Percentiles rank a stretch among this genome's conserved stretches.
phyloP scores from a whole-genome alignment of 225 moss, liverwort and hornwort genomes.

The Sphagnum contortum region DNA sequence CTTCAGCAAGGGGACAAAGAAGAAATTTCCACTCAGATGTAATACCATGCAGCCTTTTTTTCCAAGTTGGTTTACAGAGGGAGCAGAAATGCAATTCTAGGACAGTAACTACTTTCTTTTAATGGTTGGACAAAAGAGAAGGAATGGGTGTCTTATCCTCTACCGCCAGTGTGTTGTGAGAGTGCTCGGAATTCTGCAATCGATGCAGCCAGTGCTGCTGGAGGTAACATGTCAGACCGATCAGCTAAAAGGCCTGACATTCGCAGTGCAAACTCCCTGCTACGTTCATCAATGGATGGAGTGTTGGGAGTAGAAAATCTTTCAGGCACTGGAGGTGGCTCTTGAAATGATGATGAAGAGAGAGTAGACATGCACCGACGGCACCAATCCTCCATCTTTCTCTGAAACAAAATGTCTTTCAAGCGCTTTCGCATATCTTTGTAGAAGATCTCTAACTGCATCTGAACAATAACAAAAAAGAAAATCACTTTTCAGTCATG shows the following conservation, averaged over 20 bases:
- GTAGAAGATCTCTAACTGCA: constrained; percentile 39
- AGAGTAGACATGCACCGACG: constrained; percentile 37
- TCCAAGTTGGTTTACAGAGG: no score
- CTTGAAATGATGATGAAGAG: constrained; percentile 25
- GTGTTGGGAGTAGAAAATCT: constrained; percentile 42
- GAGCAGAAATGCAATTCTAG: no score
- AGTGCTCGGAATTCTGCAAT: constrained; percentile 36
- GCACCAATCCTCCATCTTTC: constrained; percentile 60
- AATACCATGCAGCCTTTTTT: no score
- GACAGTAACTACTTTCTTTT: no score
- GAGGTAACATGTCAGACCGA: constrained; percentile 53
- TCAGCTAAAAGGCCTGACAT: constrained; percentile 40
- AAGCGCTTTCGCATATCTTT: constrained; percentile 47
- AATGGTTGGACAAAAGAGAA: no score
- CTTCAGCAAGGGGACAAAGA: no score
- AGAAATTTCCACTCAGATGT: no score
- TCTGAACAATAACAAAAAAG: constrained; percentile 2
- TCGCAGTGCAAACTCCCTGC: constrained; percentile 30
- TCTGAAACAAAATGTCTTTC: constrained; percentile 43
- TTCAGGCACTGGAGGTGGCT: constrained; percentile 44
- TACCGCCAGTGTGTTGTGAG: no score
- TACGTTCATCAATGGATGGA: constrained; percentile 24
- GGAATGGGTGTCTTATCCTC: no score
- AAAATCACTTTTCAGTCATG: no score
- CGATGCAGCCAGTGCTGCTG: constrained; percentile 45